These are phyloP conservation scores for Venturia nashicola DNA, from an alignment of 2,329 filamentous ascomycete species.

Conservation along the genomic window DNA sequence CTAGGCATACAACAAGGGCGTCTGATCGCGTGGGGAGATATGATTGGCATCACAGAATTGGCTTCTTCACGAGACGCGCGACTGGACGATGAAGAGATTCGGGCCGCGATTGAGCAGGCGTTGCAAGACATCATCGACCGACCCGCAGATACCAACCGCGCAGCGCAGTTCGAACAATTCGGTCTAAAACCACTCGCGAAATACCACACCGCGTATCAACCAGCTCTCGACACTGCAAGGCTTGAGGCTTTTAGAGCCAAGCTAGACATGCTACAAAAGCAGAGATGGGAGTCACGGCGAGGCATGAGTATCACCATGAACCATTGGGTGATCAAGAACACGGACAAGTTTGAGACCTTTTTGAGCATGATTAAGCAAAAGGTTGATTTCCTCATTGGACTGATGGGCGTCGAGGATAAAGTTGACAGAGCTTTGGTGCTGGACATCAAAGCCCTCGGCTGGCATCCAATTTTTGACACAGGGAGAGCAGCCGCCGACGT, in stretches of 20 bases:
- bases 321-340: conserved; percentile 31
- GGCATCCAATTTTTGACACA: conserved; percentile 28
- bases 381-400: conserved; percentile 31
- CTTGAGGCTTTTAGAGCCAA: conserved; percentile 34
- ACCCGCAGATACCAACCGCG: conserved; percentile 24
- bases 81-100: conserved; percentile 26
- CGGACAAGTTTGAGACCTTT: conserved; percentile 27
- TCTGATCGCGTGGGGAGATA: conserved; percentile 36
- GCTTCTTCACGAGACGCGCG: conserved; percentile 30
- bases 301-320: conserved; percentile 22
- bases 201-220: conserved; percentile 24
- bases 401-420: conserved; percentile 30
- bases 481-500: conserved; percentile 22
- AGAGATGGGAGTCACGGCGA: conserved; percentile 23
- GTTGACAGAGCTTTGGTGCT: conserved; percentile 31
- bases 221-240: conserved; percentile 30
- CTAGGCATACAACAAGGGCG: conserved; percentile 35
- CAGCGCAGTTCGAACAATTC: conserved; percentile 33
- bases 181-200: conserved; percentile 32
- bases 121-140: conserved; percentile 34
- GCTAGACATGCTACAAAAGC: conserved; percentile 29
- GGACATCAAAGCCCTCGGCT: conserved; percentile 35
- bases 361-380: conserved; percentile 28
- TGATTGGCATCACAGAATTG: conserved; percentile 33
- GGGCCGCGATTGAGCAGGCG: conserved; percentile 27